phyloP scores from a whole-genome alignment of 2,329 filamentous ascomycete species.

The Calonectria naviculata region DNA sequence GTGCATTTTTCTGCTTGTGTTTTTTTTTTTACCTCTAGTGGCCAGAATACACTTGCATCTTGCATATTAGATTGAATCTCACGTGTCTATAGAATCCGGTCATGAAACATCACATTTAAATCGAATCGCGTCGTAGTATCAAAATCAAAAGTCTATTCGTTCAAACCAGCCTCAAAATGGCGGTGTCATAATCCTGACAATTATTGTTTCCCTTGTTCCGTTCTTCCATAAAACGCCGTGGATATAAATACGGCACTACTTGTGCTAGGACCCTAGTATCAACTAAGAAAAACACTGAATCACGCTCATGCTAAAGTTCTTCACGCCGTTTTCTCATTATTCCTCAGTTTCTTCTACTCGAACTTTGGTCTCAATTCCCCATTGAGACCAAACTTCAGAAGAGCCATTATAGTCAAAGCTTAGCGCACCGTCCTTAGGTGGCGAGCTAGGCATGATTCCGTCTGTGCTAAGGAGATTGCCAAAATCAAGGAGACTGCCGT shows the following conservation, averaged over 20 bases:
- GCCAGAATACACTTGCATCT: too few relatives aligned
- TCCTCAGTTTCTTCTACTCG: conserved; percentile 29
- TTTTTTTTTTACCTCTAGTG: too few relatives aligned
- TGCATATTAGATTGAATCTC: neutral
- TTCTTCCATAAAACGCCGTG: conserved; percentile 9
- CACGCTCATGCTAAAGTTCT: conserved; percentile 21
- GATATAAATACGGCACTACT: conserved; percentile 20
- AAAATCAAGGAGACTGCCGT: conserved; percentile 56
- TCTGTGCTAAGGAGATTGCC: conserved; percentile 60
- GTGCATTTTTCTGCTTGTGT: too few relatives aligned
- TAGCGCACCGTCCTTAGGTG: conserved; percentile 47
- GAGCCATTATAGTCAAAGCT: conserved; percentile 46
- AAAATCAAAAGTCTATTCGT: conserved; percentile 7
- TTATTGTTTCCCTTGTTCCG: neutral
- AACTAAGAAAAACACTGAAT: conserved; percentile 29
- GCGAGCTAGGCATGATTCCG: conserved; percentile 59
- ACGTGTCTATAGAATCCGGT: neutral
- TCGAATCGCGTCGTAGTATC: neutral
- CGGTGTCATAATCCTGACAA: conserved; percentile 8
- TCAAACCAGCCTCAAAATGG: conserved; percentile 2
- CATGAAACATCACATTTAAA: neutral
- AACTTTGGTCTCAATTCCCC: conserved; percentile 37
- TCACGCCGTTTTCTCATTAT: conserved; percentile 22
- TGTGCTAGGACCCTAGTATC: conserved; percentile 28
- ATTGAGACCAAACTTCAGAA: conserved; percentile 43